phyloP scores from a whole-genome alignment of 768 basidiomycete genomes.

The Russula virescens region DNA sequence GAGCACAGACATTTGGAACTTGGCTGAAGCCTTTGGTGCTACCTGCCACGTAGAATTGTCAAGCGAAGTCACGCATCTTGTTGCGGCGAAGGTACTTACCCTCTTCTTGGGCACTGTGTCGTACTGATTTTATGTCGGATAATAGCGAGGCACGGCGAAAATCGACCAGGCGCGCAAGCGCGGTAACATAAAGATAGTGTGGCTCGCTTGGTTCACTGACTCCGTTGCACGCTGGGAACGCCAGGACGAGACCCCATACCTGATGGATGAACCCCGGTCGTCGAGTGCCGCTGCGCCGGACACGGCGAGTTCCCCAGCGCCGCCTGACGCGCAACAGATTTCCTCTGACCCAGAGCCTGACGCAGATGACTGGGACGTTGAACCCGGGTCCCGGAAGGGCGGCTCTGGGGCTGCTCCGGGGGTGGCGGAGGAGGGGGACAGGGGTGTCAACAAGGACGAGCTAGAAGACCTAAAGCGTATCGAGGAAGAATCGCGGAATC shows the following conservation, averaged over 20 bases:
- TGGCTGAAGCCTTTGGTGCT: slow-evolving; percentile 87
- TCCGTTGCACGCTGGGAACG: slow-evolving; percentile 83
- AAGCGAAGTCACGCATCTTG: slow-evolving; percentile 75
- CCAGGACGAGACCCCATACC: slow-evolving; percentile 73
- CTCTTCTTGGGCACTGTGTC: slow-evolving; percentile 16
- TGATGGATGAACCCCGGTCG: slow-evolving; percentile 51
- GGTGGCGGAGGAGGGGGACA: slow-evolving; percentile 22
- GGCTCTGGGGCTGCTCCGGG: slow-evolving; percentile 21
- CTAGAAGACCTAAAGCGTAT: slow-evolving; percentile 22
- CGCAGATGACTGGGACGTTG: slow-evolving; percentile 62
- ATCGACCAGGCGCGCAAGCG: slow-evolving; percentile 75
- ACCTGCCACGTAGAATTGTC: slow-evolving; percentile 65
- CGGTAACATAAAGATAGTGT: slow-evolving; percentile 79
- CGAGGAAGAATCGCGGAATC: slow-evolving; percentile 11
- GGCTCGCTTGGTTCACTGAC: slow-evolving; percentile 85
- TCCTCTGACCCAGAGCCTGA: slow-evolving; percentile 64
- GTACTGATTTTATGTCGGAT: slow-evolving; percentile 7
- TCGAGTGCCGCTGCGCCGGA: slow-evolving; percentile 34
- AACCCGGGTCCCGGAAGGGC: slow-evolving; percentile 27
- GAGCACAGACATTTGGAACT: slow-evolving; percentile 76
- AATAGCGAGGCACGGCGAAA: slow-evolving; percentile 84
- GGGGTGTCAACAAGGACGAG: slow-evolving; percentile 20
- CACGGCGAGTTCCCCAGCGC: slow-evolving; percentile 38
- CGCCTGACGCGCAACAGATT: slow-evolving; percentile 44
- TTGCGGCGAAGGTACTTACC: slow-evolving; percentile 70